Conservation (phyloP, 495 filamentous ascomycete genomes). For the Bombardia bombarda region DNA sequence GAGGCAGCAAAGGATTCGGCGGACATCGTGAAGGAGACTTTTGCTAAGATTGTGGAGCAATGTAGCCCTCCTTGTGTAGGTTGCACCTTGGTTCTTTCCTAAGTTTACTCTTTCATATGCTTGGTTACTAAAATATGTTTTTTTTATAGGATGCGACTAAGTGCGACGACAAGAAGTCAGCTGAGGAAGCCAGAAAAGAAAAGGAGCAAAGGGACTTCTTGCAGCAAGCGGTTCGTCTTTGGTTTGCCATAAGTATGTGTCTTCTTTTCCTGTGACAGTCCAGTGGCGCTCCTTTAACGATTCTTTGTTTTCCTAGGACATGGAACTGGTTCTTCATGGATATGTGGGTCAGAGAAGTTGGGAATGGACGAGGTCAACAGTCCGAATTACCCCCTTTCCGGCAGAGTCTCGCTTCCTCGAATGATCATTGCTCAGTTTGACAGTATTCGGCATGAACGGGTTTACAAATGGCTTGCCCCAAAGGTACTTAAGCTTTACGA, state of each 20-base stretch:
- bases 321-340: slow-evolving; percentile 27
- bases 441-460: slow-evolving; percentile 25
- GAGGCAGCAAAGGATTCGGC: slow-evolving; percentile 10
- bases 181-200: neutral
- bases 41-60: slow-evolving; percentile 14
- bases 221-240: slow-evolving; percentile 24
- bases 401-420: slow-evolving; percentile 25
- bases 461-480: slow-evolving; percentile 14
- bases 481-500: slow-evolving; percentile 24
- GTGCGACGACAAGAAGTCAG: neutral
- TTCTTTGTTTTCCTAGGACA: slow-evolving; percentile 10
- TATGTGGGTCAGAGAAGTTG: slow-evolving; percentile 24
- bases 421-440: slow-evolving; percentile 45
- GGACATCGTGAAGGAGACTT: slow-evolving; percentile 10
- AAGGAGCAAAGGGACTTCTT: slow-evolving; percentile 18
- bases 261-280: neutral
- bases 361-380: slow-evolving; percentile 20
- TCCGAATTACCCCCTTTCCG: slow-evolving; percentile 13
- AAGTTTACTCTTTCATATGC: too few relatives aligned
- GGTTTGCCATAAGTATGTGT: slow-evolving; percentile 35
- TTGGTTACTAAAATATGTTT: too few relatives aligned
- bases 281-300: neutral
- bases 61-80: slow-evolving; percentile 13
- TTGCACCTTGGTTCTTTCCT: too few relatives aligned
- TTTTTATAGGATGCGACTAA: neutral